phyloP scores from a whole-genome alignment of 192 early-diverging fungal genomes.

The Podila epigama region DNA sequence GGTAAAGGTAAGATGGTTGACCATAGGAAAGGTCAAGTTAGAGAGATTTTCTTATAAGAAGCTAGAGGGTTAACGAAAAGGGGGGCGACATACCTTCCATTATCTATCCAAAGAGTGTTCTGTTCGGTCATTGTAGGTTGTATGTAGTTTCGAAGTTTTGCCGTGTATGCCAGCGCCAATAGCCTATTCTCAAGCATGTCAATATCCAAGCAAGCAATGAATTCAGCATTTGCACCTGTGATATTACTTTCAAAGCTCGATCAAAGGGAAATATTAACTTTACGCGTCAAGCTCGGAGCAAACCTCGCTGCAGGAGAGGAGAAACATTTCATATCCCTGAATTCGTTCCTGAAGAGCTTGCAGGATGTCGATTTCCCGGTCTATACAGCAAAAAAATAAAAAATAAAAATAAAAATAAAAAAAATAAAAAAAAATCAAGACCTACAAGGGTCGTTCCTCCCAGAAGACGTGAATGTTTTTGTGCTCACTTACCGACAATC shows the following conservation, averaged over 20 bases:
- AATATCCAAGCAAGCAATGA: not conserved
- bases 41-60: too few species aligned
- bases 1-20: conserved; percentile 11
- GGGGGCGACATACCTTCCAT: conserved; percentile 72
- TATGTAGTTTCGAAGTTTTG: conserved; percentile 60
- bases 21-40: too few species aligned
- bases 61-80: too few species aligned
- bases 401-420: not conserved
- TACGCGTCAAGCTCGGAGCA: conserved; percentile 80
- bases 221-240: not conserved
- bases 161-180: conserved; percentile 67
- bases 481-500: conserved; percentile 65
- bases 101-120: conserved; percentile 62
- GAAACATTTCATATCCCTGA: conserved; percentile 40
- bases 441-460: not conserved
- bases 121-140: conserved; percentile 64
- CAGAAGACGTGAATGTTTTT: not conserved
- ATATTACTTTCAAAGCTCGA: not conserved
- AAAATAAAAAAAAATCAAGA: not conserved
- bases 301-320: conserved; percentile 49
- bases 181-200: conserved; percentile 46
- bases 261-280: not conserved
- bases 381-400: conserved; percentile 51
- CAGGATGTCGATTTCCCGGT: conserved; percentile 85
- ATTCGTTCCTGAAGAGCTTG: conserved; percentile 73